Percentiles rank a stretch among this genome's conserved stretches.
phyloP scores from a whole-genome alignment of 1,284 basidiomycete species.

The Amylostereum chailletii region DNA sequence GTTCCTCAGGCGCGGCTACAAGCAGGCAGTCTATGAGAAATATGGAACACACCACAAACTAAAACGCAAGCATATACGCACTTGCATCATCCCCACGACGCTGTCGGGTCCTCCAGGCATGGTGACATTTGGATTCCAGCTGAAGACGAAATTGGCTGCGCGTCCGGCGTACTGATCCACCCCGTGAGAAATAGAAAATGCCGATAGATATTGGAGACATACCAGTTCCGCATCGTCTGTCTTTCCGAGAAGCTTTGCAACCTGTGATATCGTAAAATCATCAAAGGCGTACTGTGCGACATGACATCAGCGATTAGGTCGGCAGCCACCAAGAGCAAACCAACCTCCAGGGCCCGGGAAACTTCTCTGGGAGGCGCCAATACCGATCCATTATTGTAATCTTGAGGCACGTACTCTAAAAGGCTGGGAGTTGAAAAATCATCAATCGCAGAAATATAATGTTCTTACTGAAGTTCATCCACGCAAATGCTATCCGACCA shows the following conservation, averaged over 20 bases:
- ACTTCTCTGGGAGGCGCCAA: slow-evolving; percentile 55
- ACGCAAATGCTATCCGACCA: slow-evolving; percentile 49
- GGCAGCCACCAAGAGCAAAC: neutral
- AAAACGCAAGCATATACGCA: slow-evolving; percentile 11
- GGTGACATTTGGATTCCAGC: slow-evolving; percentile 50
- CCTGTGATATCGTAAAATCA: slow-evolving; percentile 59
- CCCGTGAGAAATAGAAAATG: too few species aligned
- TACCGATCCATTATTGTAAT: slow-evolving; percentile 27
- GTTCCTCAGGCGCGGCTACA: slow-evolving; percentile 46
- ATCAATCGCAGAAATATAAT: slow-evolving; percentile 32
- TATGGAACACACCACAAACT: neutral
- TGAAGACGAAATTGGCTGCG: slow-evolving; percentile 48
- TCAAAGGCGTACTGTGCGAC: slow-evolving; percentile 41
- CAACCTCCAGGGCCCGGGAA: slow-evolving; percentile 49
- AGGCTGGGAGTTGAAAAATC: too few species aligned
- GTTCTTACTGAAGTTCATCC: slow-evolving; percentile 46
- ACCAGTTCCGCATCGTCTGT: slow-evolving; percentile 41
- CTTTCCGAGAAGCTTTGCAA: slow-evolving; percentile 45
- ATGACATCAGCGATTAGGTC: neutral
- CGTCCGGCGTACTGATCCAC: slow-evolving; percentile 38
- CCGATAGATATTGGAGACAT: neutral
- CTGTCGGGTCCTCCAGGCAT: slow-evolving; percentile 33
- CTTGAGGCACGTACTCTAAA: too few species aligned
- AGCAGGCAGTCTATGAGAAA: neutral
- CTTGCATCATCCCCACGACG: slow-evolving; percentile 46